Percentiles rank a stretch among this genome's conserved stretches.
These are phyloP conservation scores for Eucalyptus cladocalyx DNA, from an alignment of 345 rosid genomes.

Conservation along the genomic window DNA sequence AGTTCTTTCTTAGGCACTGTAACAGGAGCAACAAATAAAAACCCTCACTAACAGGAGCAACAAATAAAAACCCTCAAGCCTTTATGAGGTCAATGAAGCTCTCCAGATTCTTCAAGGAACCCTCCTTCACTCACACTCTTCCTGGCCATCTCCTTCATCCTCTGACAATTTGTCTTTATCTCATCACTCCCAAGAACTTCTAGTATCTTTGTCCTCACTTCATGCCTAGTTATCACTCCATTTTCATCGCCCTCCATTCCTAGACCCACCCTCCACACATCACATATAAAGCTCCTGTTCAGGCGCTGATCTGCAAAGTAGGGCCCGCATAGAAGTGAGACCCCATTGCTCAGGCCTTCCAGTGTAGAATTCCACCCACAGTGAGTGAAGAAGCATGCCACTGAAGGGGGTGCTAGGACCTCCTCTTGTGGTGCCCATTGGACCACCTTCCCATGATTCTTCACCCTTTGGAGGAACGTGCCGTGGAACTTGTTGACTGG, in stretches of 20 bases:
- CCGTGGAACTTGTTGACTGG: background rate
- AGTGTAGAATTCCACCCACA: constrained; percentile 7
- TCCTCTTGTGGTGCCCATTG: constrained; percentile 12
- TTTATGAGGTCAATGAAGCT: background rate
- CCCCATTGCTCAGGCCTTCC: constrained; percentile 7
- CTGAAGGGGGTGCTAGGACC: constrained; percentile 7
- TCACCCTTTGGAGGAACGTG: background rate
- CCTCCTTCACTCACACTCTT: background rate
- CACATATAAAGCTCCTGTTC: constrained; percentile 10
- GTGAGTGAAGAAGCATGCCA: constrained; percentile 14
- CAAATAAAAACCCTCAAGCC: background rate
- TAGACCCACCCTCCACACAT: background rate
- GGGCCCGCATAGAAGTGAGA: constrained; percentile 24
- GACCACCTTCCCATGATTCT: background rate
- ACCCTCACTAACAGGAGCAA: background rate
- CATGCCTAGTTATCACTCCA: background rate
- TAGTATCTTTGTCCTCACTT: background rate
- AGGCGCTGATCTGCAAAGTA: constrained; percentile 3
- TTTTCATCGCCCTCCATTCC: background rate
- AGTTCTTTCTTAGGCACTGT: background rate
- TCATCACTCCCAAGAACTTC: background rate
- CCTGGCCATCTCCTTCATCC: background rate
- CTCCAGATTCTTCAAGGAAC: background rate
- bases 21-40: background rate
- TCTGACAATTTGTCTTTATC: background rate